Evolutionary conservation across 2,329 filamentous ascomycete species (phyloP).

Genomic region (Ceratocystis papillata): DNA sequence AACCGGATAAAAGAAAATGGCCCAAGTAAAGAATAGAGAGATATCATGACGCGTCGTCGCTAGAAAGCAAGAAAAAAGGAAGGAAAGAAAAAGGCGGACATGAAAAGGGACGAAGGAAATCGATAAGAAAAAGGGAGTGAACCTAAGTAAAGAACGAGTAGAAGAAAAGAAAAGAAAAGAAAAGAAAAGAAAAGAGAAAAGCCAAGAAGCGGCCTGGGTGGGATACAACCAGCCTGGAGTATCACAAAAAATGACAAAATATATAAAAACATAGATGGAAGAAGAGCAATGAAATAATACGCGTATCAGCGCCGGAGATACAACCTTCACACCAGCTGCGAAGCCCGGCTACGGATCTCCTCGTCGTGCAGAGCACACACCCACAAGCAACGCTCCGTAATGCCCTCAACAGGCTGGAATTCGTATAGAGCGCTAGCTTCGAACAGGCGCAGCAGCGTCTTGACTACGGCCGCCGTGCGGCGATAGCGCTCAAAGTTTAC

Average conservation of each 20-base stretch:
- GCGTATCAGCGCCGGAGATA: neutral
- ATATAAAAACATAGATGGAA: conserved; percentile 7
- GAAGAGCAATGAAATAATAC: neutral
- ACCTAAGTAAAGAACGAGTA: neutral
- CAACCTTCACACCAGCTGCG: conserved; percentile 37
- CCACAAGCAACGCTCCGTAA: conserved; percentile 76
- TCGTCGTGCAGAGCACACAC: conserved; percentile 64
- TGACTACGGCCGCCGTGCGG: conserved; percentile 63
- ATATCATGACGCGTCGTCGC: conserved; percentile 11
- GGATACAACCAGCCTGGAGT: neutral
- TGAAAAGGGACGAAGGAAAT: neutral
- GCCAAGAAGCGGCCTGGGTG: neutral
- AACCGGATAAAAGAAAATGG: neutral
- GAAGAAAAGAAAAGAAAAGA: neutral
- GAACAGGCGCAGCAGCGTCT: conserved; percentile 65
- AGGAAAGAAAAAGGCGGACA: neutral
- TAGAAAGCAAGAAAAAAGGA: neutral
- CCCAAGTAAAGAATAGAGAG: neutral
- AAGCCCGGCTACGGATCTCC: conserved; percentile 53
- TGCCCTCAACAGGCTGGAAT: conserved; percentile 63
- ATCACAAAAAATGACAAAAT: conserved; percentile 15
- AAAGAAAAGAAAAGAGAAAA: neutral
- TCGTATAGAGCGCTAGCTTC: conserved; percentile 66
- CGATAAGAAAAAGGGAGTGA: neutral
- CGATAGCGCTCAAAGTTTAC: conserved; percentile 78